Evolutionary conservation across 2,329 filamentous ascomycete species (phyloP).

Genomic region (Paradendryphiella salina): DNA sequence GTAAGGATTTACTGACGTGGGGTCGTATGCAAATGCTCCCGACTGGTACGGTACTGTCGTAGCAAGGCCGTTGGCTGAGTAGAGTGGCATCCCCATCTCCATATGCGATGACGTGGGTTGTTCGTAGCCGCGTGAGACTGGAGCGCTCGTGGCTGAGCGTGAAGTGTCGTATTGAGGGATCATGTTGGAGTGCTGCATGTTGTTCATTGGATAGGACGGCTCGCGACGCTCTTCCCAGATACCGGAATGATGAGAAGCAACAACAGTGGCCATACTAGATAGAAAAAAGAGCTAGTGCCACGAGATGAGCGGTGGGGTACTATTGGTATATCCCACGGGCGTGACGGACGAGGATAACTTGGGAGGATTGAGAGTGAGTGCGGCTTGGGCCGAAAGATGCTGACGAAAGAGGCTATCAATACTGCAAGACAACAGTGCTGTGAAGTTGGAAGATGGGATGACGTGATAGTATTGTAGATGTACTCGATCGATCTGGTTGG

Average conservation of each 20-base stretch:
- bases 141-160: slow-evolving; percentile 29
- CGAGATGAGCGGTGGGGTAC: slow-evolving; percentile 25
- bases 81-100: slow-evolving; percentile 45
- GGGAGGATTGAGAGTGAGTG: slow-evolving; percentile 24
- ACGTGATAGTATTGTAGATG: slow-evolving; percentile 40
- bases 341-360: slow-evolving; percentile 24
- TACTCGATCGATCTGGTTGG: slow-evolving; percentile 29
- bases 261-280: slow-evolving; percentile 44
- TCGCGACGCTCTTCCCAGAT: slow-evolving; percentile 44
- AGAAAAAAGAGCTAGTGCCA: slow-evolving; percentile 26
- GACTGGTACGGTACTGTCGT: slow-evolving; percentile 44
- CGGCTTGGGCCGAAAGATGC: slow-evolving; percentile 31
- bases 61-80: slow-evolving; percentile 32
- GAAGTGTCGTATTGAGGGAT: slow-evolving; percentile 38
- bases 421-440: slow-evolving; percentile 23
- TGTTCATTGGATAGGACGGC: slow-evolving; percentile 34
- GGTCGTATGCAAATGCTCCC: slow-evolving; percentile 43
- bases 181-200: slow-evolving; percentile 38
- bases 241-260: slow-evolving; percentile 42
- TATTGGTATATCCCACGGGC: slow-evolving; percentile 22
- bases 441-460: slow-evolving; percentile 25
- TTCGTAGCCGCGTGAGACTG: slow-evolving; percentile 33
- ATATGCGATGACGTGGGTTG: slow-evolving; percentile 39
- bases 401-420: slow-evolving; percentile 27
- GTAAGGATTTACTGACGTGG: slow-evolving; percentile 42